These are phyloP conservation scores for Aquilaria sinensis DNA, from an alignment of 345 rosid species.

Conservation along the genomic window DNA sequence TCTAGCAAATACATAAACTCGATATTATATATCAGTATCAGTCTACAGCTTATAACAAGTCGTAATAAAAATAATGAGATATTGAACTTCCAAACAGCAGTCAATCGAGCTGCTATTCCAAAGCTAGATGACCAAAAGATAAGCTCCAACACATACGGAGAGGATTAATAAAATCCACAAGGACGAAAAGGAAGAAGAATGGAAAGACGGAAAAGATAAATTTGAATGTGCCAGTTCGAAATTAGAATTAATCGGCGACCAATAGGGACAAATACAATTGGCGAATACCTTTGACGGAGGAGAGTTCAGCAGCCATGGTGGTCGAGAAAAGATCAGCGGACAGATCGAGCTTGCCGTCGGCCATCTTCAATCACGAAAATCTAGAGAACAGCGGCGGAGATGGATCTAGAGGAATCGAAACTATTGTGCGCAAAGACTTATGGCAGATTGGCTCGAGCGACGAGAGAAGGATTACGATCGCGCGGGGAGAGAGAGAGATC, in stretches of 20 bases:
- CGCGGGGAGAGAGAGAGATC: neutral
- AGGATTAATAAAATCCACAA: neutral
- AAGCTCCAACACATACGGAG: no score
- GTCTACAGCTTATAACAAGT: no score
- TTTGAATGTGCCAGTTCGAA: no score
- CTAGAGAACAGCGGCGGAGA: constrained; percentile 1
- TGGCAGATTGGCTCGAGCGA: neutral
- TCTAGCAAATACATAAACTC: no score
- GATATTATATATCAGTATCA: no score
- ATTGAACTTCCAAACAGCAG: no score
- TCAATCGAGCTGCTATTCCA: no score
- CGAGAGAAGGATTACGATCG: neutral
- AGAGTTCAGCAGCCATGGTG: constrained; percentile 7
- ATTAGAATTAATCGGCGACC: neutral
- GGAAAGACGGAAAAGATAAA: neutral
- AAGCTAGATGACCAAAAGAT: no score
- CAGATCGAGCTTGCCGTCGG: constrained; percentile 19
- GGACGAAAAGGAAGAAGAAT: neutral
- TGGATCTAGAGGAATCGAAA: neutral
- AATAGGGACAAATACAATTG: neutral
- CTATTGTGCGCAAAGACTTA: neutral
- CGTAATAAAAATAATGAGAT: no score
- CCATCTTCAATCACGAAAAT: constrained; percentile 12
- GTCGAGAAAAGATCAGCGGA: constrained; percentile 24
- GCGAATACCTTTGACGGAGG: constrained; percentile 18